These are phyloP conservation scores for Asclepias syriaca DNA, from an alignment of 257 asterid genomes.

Conservation along the genomic window DNA sequence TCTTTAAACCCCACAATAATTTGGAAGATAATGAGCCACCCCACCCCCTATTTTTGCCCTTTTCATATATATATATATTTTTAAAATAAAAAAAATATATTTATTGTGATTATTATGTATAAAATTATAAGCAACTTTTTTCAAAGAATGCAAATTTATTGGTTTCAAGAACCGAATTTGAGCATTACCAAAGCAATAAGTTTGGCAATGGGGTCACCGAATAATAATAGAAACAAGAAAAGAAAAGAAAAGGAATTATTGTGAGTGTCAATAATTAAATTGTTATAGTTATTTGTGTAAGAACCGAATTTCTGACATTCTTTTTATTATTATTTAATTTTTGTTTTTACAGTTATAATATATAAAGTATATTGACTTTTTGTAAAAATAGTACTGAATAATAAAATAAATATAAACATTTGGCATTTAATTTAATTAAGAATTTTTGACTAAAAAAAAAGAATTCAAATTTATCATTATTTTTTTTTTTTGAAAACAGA, in stretches of 20 bases:
- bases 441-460: not conserved
- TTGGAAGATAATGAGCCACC: conserved; percentile 5
- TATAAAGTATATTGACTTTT: not conserved
- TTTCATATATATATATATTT: too few relatives aligned
- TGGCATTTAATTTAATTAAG: too few relatives aligned
- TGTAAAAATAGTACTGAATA: not conserved
- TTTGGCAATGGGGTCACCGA: not conserved
- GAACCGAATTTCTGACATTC: not conserved
- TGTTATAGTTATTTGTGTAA: not conserved
- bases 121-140: too few relatives aligned
- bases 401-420: not conserved
- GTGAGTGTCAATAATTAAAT: not conserved
- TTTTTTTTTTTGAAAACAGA: too few relatives aligned
- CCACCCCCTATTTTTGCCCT: not conserved
- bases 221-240: not conserved
- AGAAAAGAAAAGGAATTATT: not conserved
- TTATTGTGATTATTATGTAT: too few relatives aligned
- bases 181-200: not conserved
- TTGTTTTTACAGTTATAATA: not conserved
- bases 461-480: not conserved
- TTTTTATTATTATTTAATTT: not conserved
- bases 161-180: not conserved
- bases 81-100: too few relatives aligned
- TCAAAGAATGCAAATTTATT: too few relatives aligned
- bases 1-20: not conserved